Base-by-base conservation (phyloP, 768 basidiomycete species). In the Tylopilus subfusipes region DNA sequence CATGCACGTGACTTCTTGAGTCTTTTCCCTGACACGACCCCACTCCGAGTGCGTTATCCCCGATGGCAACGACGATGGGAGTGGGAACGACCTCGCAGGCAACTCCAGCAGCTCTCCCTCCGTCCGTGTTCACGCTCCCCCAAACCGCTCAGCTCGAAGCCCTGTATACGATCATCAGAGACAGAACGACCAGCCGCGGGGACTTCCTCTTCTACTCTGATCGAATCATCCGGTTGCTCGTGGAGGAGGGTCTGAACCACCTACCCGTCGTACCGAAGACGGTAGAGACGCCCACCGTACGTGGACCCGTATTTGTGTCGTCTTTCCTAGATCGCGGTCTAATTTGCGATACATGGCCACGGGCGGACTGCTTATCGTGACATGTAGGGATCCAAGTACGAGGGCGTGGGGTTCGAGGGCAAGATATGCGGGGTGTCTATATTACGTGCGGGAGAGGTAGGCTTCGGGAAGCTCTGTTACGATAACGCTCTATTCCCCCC, bases 201-300 rank as follows among this genome's bases (percentile, higher is more conserved):
- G 97, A 98, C 68, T 99, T 99, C 65, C 81, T 99, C 57, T 99
- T 98, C 74, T 95, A 95, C 70, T 89, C 88, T 12, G 92, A 94
- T 72, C 80, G 94, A 18, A 93, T 98, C 71, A 98, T 98, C 62
- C 77, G 88, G 45, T 65, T 90, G 42, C 78, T 91, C 52, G 88
- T 90, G 21, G 87, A 88, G 68, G 84, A 89, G 74, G 92, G 95
- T 19, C 73, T 98, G 57, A 98, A 99, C 69, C 94, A 88, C 65
- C 75, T 89, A 4, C 86, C 87, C 0, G 84, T 97, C 54, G 68
- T 96, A 18, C 78, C 82, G 27, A 82, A 88, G 76, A 84, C 81
- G 3, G 81, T 95, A 27, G 78, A 84, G 68, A 94, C 93, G 0
- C 92, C 92, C 1, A 93, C 91, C 42, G 91, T 88, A 63, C 73